Evolutionary conservation across 805 yeast genomes (phyloP), one percentile per base, ranked within the genome.

Genomic region (Candida succiphila): DNA sequence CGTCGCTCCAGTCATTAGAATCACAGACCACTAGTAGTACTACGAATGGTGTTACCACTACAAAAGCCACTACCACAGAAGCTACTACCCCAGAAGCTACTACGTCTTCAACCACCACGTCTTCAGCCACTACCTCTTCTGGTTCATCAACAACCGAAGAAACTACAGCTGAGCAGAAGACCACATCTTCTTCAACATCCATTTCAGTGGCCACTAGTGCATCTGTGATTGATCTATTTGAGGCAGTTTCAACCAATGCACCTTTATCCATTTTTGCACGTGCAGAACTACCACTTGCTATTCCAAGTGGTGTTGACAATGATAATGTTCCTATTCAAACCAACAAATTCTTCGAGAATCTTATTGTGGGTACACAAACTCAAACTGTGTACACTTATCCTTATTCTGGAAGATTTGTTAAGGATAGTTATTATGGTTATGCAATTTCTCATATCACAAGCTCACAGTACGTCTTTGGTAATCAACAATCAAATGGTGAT

Each of bases 281-380:
- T 33, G 62, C 62, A 26, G 61, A 52, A 4, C 61, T 71, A 29
- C 69, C 69, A 10, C 51, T 73, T 36, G 42, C 47, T 0, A 49
- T 75, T 26, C 75, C 79, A 15, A 43, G 42, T 4, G 72, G 72
- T 24, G 75, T 70, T 25, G 54, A 59, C 26, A 62, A 64, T 38
- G 49, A 55, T 32, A 68, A 55, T 23, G 44, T 41, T 9, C 69
- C 78, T 2, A 64, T 69, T 38, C 75, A 77, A 47, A 85, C 94
- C 17, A 83, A 84, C 62, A 83, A 81, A 56, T 84, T 83, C 54
- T 81, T 71, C 56, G 70, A 74, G 25, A 83, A 84, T 51, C 48
- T 81, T 46, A 56, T 77, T 42, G 58, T 80, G 17, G 78, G 62
- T 17, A 56, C 54, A 32, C 85, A 76, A 53, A 57, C 63, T 17